Base-by-base conservation (phyloP, 2,329 filamentous ascomycete genomes). In the Cytospora paraplurivora region DNA sequence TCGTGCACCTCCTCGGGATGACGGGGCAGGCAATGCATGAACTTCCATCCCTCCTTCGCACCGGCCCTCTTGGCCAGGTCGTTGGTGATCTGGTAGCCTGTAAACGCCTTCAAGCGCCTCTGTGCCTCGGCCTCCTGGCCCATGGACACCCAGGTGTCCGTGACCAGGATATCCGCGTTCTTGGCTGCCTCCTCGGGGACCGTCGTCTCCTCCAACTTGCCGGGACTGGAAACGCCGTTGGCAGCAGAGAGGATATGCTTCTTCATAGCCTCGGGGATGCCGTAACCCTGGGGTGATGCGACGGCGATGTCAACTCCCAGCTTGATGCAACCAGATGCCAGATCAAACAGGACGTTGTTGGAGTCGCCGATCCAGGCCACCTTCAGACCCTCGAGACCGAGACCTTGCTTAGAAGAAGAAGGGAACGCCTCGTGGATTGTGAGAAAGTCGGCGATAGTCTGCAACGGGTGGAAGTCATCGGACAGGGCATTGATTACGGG, bases 91-190 rank as follows among this genome's bases (percentile, higher is more conserved):
- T 97, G 94, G 78, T 93, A 99, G 15, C 94, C 93, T 35, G 85
- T 84, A 75, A 99, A 99, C 2, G 88, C 92, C 72, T 88, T 85
- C 65, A 97, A 75, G 57, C 92, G 83, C 81, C 90, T 89, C 69
- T 88, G 82, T 47, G 87, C 82, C 77, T 99, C 95, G 62, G 86
- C 86, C 76, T 99, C 95, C 77, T 98, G 94, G 54, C 95, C 95
- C 95, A 99, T 99, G 1, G 92, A 96, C 37, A 99, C 86, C 95
- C 95, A 99, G 1, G 95, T 99, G 73, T 99, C 95, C 0, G 95
- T 99, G 27, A 98, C 93, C 63, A 99, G 81, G 59, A 98, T 85
- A 74, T 99, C 90, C 3, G 95, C 94, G 68, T 88, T 81, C 79
- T 91, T 91, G 73, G 97, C 87, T 6, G 85, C 95, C 72, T 96